Evolutionary conservation across 768 basidiomycete genomes (phyloP).

Genomic region (Nidula microcarpa): DNA sequence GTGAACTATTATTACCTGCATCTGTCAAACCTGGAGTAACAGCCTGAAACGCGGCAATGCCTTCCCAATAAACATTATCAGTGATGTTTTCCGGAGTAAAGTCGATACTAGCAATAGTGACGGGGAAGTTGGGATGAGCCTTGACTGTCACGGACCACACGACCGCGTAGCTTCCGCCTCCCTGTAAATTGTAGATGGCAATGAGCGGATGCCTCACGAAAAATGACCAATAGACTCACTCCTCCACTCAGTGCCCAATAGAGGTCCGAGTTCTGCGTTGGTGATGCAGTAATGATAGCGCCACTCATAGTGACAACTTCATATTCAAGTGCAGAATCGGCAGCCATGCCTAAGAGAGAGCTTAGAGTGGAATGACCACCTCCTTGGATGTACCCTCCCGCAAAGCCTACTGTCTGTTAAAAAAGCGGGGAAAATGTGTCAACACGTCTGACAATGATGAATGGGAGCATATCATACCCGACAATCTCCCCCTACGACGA

Average conservation of each 20-base stretch:
- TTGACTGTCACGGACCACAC: slow-evolving; percentile 14
- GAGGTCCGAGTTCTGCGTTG: slow-evolving; percentile 30
- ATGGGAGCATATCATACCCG: too few relatives aligned
- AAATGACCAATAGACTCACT: slow-evolving; percentile 1
- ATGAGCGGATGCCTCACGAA: too few relatives aligned
- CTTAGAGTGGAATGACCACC: slow-evolving; percentile 17
- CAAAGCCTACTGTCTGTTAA: slow-evolving; percentile 26
- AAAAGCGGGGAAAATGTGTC: neutral
- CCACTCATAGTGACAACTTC: slow-evolving; percentile 38
- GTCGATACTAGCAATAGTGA: neutral
- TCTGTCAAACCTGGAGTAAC: neutral
- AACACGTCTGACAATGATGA: too few relatives aligned
- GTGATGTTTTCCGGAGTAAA: neutral
- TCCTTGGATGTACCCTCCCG: slow-evolving; percentile 31
- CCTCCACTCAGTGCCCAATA: slow-evolving; percentile 35
- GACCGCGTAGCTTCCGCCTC: slow-evolving; percentile 8
- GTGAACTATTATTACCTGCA: neutral
- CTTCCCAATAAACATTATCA: neutral
- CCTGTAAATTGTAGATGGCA: neutral
- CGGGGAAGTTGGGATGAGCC: slow-evolving; percentile 7
- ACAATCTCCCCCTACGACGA: neutral
- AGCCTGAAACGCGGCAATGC: neutral
- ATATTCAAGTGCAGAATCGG: slow-evolving; percentile 24
- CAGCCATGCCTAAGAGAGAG: slow-evolving; percentile 14
- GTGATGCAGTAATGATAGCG: slow-evolving; percentile 19